Base-by-base conservation (phyloP, 345 rosid species). In the Mallotus nudiflorus region DNA sequence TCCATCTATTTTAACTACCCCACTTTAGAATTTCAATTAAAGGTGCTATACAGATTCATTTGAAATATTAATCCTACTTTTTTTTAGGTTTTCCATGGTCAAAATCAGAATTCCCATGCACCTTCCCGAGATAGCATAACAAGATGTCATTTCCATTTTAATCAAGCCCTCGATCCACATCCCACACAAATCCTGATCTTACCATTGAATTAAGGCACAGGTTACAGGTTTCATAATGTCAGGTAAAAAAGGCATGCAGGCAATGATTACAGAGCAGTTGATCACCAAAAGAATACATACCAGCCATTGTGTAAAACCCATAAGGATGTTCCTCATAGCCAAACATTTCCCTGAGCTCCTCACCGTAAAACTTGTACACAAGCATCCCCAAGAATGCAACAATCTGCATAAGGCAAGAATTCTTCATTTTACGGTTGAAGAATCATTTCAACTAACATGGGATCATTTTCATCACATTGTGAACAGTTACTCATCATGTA, bases 241-340 rank as follows among this genome's bases (percentile, higher is more conserved):
- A 61, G 20, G 62, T 37, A 59, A 70, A 52, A 28, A 58, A 37
- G 69, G 42, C 19, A 60, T 37, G 27, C n/a, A 46, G 33, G 29
- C 45, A 62, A 18, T 11, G 12, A 46, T 39, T 51, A 60, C 53
- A 74, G 48, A 56, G 12, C 18, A 35, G 15, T 39, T 18, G 20
- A 39, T 44, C 49, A 51, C 45, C 35, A 67, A 11, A 33, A 37
- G 49, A 31, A 5, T 24, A 52, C 79, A 4, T 85, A 96, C 99
- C 99, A 67, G 96, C 96, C 89, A 96, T 88, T 14, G 96, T 88
- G 74, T 96, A 96, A 77, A 96, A 96, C 12, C 91, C 99, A 78
- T 91, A 92, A 25, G 99, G 99, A 80, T 96, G 99, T 69, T 96
- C 98, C 64, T 92, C 99, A 57, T 92, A 95, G 74, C 97, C 98